phyloP scores from a whole-genome alignment of 2,329 filamentous ascomycete genomes.

The Trichoderma atrobrunneum region DNA sequence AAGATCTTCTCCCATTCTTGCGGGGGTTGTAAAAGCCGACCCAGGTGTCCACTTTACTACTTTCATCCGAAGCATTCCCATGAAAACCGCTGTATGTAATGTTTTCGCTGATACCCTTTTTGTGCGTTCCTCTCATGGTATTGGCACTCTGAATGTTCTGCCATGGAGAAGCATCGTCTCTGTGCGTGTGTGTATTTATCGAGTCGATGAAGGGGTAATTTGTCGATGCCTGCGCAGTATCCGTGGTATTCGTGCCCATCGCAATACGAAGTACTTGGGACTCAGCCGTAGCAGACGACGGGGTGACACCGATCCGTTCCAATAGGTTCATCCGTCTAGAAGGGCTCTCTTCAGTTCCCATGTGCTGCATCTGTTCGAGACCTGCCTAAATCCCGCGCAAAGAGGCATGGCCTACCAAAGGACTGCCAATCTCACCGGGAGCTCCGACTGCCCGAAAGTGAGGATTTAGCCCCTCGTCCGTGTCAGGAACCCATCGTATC shows the following conservation, averaged over 20 bases:
- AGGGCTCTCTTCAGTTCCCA: constrained; percentile 20
- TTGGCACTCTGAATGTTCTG: neutral
- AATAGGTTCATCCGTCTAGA: constrained; percentile 22
- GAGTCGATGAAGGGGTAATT: neutral
- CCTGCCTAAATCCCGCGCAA: constrained; percentile 36
- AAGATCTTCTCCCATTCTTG: neutral
- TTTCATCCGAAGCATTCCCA: neutral
- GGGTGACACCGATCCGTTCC: constrained; percentile 20
- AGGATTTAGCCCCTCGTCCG: constrained; percentile 40
- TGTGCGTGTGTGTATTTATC: neutral
- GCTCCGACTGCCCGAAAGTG: constrained; percentile 49
- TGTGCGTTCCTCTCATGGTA: neutral
- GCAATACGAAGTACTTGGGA: neutral
- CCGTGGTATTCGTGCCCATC: neutral
- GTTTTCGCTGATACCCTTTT: constrained; percentile 16
- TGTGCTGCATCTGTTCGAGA: constrained; percentile 19
- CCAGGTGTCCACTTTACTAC: constrained; percentile 21
- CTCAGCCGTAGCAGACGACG: neutral
- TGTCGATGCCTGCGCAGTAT: neutral
- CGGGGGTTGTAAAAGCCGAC: constrained; percentile 20
- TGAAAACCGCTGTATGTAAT: neutral
- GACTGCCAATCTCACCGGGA: constrained; percentile 70
- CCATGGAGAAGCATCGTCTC: neutral
- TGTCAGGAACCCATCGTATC: constrained; percentile 58
- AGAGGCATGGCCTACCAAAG: constrained; percentile 47